Base-by-base conservation (phyloP, 2,329 filamentous ascomycete species). In the Seiridium unicorne region DNA sequence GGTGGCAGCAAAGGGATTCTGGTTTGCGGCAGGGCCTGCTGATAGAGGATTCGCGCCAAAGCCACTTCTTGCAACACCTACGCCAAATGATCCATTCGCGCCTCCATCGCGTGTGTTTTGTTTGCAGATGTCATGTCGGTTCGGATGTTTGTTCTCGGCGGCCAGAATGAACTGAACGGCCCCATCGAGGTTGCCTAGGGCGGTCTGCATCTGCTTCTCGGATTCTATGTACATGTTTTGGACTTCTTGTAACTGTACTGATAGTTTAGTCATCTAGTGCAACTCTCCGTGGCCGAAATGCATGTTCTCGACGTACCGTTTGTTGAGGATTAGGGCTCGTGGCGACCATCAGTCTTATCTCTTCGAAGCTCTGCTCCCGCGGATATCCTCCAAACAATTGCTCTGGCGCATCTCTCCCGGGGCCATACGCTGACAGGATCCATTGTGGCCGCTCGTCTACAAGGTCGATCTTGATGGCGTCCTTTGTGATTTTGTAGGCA, bases 301-400 rank as follows among this genome's bases (percentile, higher is more conserved):
- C 32, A 62, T 42, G 13, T 7, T 36, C 68, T 26, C 18, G 31
- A 71, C 79, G 59, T 72, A 85, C 82, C 58, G 82, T 83, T 59
- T 78, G 76, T 59, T 72, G 69, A 40, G 62, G 67, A 54, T 73
- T 70, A 31, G 62, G 51, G 36, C 69, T 65, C 34, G 62, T 69
- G 68, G 87, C 79, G 69, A 94, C 93, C 70, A 92, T 89, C 31
- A 93, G 72, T 55, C 93, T 85, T 72, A 96, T 84, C 75, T 98
- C 94, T 73, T 98, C 94, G 46, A 90, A 89, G 69, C 92, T 96
- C 73, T 93, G 89, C 73, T 98, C 94, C 18, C 93, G 84, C 5
- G 85, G 81, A 49, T 81, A 83, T 1, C 92, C 93, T 57, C 92
- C 92, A 68, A 97, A 93, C 1, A 97, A 81, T 74, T 97, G 92